Evolutionary conservation across 306 rosid species (phyloP), one percentile per base, ranked within the genome.

Genomic region (Hylodesmum podocarpum): DNA sequence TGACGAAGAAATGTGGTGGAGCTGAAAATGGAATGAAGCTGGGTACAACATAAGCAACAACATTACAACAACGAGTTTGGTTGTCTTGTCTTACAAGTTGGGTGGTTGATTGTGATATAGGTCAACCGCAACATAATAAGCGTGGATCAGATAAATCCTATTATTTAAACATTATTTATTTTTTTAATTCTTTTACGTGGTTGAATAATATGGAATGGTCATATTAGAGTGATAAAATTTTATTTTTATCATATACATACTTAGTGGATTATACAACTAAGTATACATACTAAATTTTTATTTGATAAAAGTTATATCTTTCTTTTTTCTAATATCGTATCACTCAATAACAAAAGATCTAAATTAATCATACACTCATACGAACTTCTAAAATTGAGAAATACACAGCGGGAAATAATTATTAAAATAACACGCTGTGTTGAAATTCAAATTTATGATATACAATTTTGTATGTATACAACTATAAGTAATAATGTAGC

Each of bases 41-140:
- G 24, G 16, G 28, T 7, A 46, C 39, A 43, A 58, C 12, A 33
- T 6, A 58, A 81, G 72, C 57, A 74, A 44, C 80, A n/a, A n/a
- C n/a, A n/a, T 33, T 28, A n/a, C n/a, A n/a, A n/a, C 61, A 61
- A 74, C 1, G 46, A 57, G 25, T 25, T 58, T 75, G 57, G 66
- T 15, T 75, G 12, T 39, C 80, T 68, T 75, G 3, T 5, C 8
- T 75, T 8, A 51, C 76, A 80, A 75, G 80, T 75, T 67, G 57
- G 70, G 54, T 81, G 4, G 41, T 58, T 58, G 73, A 81, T 59
- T 75, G 77, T 58, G 66, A 75, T 55, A 19, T 15, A 18, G 59
- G 67, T 77, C 80, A 81, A 80, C 79, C 53, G 43, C 43, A 59
- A 33, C 47, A 63, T 22, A 40, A 59, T 9, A 44, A 46, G 12